These are phyloP conservation scores for Vitis vinifera DNA, from an alignment of 164 flowering plant species.

Conservation along the genomic window ASM3070453v1 NC_081809.1:3923001-3923500, in stretches of 20 bases:
- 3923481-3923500: slow-evolving; percentile 75
- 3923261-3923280: slow-evolving; percentile 83
- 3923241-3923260: slow-evolving; percentile 88
- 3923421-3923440: slow-evolving; percentile 55
- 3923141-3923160: slow-evolving; percentile 95
- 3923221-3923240: slow-evolving; percentile 78
- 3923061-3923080: slow-evolving; percentile 72
- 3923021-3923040: slow-evolving; percentile 90
- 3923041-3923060: slow-evolving; percentile 61
- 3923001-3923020: neutral
- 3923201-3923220: slow-evolving; percentile 85
- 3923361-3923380: slow-evolving; percentile 73
- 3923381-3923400: slow-evolving; percentile 83
- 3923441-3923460: slow-evolving; percentile 44
- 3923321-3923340: slow-evolving; percentile 84
- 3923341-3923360: slow-evolving; percentile 85
- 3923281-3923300: slow-evolving; percentile 72
- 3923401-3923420: slow-evolving; percentile 73
- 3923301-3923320: slow-evolving; percentile 84
- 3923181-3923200: slow-evolving; percentile 85
- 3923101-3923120: slow-evolving; percentile 91
- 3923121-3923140: slow-evolving; percentile 96
- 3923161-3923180: slow-evolving; percentile 90
- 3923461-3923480: slow-evolving; percentile 65
- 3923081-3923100: slow-evolving; percentile 54